Evolutionary conservation across 2,329 filamentous ascomycete species (phyloP), one percentile per base, ranked within the genome.

Genomic region (Colletotrichum tabaci): DNA sequence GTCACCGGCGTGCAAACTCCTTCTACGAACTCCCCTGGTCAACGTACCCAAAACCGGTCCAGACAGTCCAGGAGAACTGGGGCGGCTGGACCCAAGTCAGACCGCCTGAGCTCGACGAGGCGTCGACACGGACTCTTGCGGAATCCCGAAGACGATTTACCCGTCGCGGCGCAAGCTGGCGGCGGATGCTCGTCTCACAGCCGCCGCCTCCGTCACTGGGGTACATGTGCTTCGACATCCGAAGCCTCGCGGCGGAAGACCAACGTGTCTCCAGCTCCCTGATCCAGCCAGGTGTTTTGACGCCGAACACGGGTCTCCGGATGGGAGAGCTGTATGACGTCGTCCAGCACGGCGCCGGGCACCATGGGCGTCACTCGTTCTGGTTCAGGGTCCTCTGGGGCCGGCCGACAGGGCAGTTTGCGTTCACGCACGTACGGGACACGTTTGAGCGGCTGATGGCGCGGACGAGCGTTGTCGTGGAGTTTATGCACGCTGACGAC

Each of bases 151-250:
- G 21, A 10, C 66, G 57, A 0, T 76, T 75, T 52, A 64, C 73
- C 21, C 63, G 74, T 2, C 30, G 62, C 2, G 72, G 71, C 1
- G 75, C 75, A 12, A 75, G 72, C 53, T 77, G 75, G 75, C 73
- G 75, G 8, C 68, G 75, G 13, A 77, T 77, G 75, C 67, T 77
- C 12, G 70, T 75, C 16, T 62, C 73, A 7, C 75, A 76, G 53
- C 75, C 75, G 5, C 72, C 73, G 38, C 64, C 61, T 15, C 46
- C 62, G 50, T 64, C 47, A 1, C 15, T 72, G 42, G 72, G 68
- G 0, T 72, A 69, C 47, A 53, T 72, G 38, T 38, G 58, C 0
- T 72, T 68, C 52, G 65, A 72, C 30, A 63, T 72, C 40, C 53
- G 40, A 3, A 72, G 53, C 18, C 35, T 61, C 3, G 30, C 56